These are phyloP conservation scores for Salix caprea DNA, from an alignment of 345 rosid species.

Conservation along the genomic window DNA sequence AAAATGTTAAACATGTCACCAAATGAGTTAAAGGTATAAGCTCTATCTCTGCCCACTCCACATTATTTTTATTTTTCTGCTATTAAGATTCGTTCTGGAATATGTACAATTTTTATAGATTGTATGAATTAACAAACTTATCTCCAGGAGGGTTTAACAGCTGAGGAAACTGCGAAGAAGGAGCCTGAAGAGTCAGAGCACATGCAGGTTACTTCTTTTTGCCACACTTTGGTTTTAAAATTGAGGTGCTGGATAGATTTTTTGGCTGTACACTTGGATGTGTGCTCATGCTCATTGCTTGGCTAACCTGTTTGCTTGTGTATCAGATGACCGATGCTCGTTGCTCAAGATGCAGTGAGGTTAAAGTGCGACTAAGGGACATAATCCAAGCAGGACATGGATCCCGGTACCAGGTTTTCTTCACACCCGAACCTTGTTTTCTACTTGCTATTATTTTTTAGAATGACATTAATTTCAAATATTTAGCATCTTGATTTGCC, in stretches of 20 bases:
- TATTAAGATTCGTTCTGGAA: not conserved
- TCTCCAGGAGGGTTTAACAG: slow-evolving; percentile 79
- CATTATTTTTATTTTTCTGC: not conserved
- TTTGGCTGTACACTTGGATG: not conserved
- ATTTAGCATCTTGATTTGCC: not conserved
- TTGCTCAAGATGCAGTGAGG: slow-evolving; percentile 73
- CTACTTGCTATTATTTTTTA: not conserved
- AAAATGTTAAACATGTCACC: slow-evolving; percentile 89
- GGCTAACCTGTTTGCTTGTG: not conserved
- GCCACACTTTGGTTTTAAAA: not conserved
- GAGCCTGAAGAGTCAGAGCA: slow-evolving; percentile 82
- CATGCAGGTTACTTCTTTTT: slow-evolving; percentile 61
- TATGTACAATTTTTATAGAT: not conserved
- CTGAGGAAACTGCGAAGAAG: slow-evolving; percentile 66
- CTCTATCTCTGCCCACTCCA: not conserved
- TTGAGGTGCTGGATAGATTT: not conserved
- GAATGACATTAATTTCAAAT: not conserved
- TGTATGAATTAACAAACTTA: slow-evolving; percentile 11
- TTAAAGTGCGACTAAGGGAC: slow-evolving; percentile 74
- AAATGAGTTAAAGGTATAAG: slow-evolving; percentile 69
- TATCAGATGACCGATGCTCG: slow-evolving; percentile 73
- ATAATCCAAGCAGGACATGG: slow-evolving; percentile 97
- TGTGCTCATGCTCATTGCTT: not conserved
- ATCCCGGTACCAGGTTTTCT: slow-evolving; percentile 86
- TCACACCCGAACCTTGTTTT: not conserved